Conservation (phyloP, 768 basidiomycete species). For the Agaricus sinodeliciosus region DNA sequence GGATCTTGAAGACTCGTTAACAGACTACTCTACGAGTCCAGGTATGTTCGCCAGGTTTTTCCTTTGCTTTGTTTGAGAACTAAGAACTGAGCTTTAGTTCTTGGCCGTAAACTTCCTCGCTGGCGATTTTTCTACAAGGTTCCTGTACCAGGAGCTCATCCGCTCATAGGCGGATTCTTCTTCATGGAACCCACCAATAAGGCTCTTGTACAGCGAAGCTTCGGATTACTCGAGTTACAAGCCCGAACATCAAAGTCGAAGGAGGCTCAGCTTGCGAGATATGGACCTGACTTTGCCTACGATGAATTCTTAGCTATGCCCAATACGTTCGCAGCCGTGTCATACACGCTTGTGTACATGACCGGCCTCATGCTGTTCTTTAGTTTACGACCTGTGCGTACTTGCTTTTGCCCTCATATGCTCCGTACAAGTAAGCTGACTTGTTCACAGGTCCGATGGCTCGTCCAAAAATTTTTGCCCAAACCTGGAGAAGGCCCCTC, state of each 20-base stretch:
- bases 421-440: background rate
- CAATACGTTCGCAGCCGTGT: conserved; percentile 33
- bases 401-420: background rate
- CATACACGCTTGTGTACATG: conserved; percentile 16
- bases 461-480: conserved; percentile 44
- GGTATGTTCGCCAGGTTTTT: conserved; percentile 17
- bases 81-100: background rate
- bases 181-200: conserved; percentile 36
- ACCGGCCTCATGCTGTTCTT: conserved; percentile 26
- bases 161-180: conserved; percentile 29
- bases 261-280: conserved; percentile 27
- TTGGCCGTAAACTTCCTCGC: background rate
- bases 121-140: conserved; percentile 27
- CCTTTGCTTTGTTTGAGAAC: background rate
- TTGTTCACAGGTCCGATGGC: conserved; percentile 44
- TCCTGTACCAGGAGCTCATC: conserved; percentile 27
- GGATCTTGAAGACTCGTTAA: conserved; percentile 23
- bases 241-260: conserved; percentile 16
- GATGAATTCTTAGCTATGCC: conserved; percentile 55
- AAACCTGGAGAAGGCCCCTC: conserved; percentile 58
- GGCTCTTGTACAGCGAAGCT: conserved; percentile 39
- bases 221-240: conserved; percentile 34
- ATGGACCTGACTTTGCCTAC: conserved; percentile 73
- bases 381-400: conserved; percentile 31
- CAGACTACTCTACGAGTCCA: conserved; percentile 36